Evolutionary conservation across 805 yeast genomes (phyloP).

Genomic region (Soucietia sequanensis): DNA sequence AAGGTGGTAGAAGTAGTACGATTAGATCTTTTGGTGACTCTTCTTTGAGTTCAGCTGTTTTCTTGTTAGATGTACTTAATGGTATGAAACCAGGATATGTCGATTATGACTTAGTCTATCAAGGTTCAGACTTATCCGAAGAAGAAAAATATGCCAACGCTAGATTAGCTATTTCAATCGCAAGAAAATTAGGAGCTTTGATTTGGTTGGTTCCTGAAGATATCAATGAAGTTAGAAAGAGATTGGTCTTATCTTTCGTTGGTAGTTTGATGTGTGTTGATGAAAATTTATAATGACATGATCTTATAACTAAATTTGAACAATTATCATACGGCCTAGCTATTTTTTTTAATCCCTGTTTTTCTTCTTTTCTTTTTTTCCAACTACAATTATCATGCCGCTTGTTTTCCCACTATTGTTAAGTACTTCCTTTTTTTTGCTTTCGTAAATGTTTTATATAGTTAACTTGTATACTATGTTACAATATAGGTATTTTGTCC

Average conservation of each 20-base stretch:
- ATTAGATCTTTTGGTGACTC: slow-evolving; percentile 86
- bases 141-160: slow-evolving; percentile 94
- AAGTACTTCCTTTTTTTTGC: too few species aligned
- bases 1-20: slow-evolving; percentile 75
- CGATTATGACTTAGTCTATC: slow-evolving; percentile 86
- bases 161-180: slow-evolving; percentile 94
- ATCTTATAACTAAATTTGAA: too few species aligned
- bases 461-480: too few species aligned
- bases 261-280: slow-evolving; percentile 81
- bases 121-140: slow-evolving; percentile 61
- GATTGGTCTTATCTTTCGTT: slow-evolving; percentile 89
- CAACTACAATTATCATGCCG: too few species aligned
- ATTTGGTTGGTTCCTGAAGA: slow-evolving; percentile 99
- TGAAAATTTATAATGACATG: slow-evolving; percentile 17
- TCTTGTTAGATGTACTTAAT: slow-evolving; percentile 83
- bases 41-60: slow-evolving; percentile 72
- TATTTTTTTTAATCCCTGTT: neutral
- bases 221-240: slow-evolving; percentile 91
- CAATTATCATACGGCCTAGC: neutral
- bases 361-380: too few species aligned
- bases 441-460: too few species aligned
- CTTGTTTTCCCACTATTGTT: too few species aligned
- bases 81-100: slow-evolving; percentile 98
- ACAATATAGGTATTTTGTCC: too few species aligned
- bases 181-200: slow-evolving; percentile 95